Conservation (phyloP, 495 filamentous ascomycete species). For the Glonium stellatum region DNA sequence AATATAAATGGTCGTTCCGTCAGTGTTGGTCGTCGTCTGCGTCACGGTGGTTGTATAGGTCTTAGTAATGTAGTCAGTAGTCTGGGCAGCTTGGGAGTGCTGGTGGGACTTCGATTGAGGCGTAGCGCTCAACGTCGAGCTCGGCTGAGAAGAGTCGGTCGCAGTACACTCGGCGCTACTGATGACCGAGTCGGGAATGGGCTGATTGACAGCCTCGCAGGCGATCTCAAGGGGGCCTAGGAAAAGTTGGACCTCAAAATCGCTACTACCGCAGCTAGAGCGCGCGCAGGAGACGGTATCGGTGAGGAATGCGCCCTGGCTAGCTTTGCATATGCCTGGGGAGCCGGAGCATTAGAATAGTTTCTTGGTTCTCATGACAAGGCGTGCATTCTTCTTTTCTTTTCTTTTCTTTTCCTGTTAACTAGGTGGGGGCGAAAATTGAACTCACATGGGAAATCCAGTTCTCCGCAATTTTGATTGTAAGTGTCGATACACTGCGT, state of each 20-base stretch:
- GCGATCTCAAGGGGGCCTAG: not conserved
- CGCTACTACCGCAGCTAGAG: not conserved
- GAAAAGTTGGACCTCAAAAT: not conserved
- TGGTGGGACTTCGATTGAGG: not conserved
- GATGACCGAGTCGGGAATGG: not conserved
- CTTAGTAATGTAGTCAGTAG: not conserved
- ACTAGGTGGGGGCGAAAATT: not conserved
- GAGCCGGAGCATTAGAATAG: not conserved
- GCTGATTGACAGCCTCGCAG: not conserved
- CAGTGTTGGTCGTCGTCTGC: not conserved
- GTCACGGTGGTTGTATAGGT: conserved; percentile 1
- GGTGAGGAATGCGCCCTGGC: conserved; percentile 2
- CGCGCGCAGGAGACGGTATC: conserved; percentile 7
- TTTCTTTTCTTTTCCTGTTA: too few relatives aligned
- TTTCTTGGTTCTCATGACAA: not conserved
- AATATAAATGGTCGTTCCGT: not conserved
- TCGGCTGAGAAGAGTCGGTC: not conserved
- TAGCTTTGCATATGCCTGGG: conserved; percentile 7
- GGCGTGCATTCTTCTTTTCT: too few relatives aligned
- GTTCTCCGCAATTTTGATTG: not conserved
- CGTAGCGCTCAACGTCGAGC: not conserved
- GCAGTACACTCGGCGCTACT: not conserved
- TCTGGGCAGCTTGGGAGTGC: not conserved
- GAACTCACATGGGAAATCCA: not conserved
- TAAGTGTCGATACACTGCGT: not conserved